phyloP scores from a whole-genome alignment of 257 asterid species.

The Marsdenia floribunda region DNA sequence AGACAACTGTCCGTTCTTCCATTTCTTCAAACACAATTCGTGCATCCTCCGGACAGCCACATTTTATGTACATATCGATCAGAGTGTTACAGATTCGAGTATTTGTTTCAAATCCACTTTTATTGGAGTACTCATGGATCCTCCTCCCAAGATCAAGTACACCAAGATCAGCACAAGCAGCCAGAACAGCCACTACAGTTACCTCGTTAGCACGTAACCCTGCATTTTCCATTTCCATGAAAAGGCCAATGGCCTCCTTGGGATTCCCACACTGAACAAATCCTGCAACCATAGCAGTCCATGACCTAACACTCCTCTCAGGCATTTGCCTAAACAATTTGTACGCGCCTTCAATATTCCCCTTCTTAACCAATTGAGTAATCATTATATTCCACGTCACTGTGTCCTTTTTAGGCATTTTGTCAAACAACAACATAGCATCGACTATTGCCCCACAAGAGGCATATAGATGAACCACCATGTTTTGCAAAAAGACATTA shows the following conservation, averaged over 20 bases:
- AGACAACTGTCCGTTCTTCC: constrained; percentile 44
- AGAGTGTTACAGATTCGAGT: constrained; percentile 46
- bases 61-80: constrained; percentile 60
- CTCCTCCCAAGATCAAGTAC: constrained; percentile 53
- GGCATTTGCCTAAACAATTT: constrained; percentile 50
- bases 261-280: constrained; percentile 56
- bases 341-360: constrained; percentile 44
- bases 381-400: constrained; percentile 74
- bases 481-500: constrained; percentile 44
- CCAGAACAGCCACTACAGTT: constrained; percentile 58
- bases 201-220: constrained; percentile 53
- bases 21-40: constrained; percentile 36
- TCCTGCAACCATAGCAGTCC: constrained; percentile 64
- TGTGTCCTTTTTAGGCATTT: constrained; percentile 47
- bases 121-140: constrained; percentile 41
- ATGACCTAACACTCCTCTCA: constrained; percentile 56
- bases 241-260: constrained; percentile 45
- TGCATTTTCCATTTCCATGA: constrained; percentile 40
- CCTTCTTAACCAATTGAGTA: constrained; percentile 44
- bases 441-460: constrained; percentile 42
- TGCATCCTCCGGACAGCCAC: constrained; percentile 60
- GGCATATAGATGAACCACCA: constrained; percentile 45
- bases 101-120: constrained; percentile 36
- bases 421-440: constrained; percentile 42
- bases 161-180: constrained; percentile 66